Conservation (phyloP, 2,329 filamentous ascomycete genomes). For the Madurella fahalii region DNA sequence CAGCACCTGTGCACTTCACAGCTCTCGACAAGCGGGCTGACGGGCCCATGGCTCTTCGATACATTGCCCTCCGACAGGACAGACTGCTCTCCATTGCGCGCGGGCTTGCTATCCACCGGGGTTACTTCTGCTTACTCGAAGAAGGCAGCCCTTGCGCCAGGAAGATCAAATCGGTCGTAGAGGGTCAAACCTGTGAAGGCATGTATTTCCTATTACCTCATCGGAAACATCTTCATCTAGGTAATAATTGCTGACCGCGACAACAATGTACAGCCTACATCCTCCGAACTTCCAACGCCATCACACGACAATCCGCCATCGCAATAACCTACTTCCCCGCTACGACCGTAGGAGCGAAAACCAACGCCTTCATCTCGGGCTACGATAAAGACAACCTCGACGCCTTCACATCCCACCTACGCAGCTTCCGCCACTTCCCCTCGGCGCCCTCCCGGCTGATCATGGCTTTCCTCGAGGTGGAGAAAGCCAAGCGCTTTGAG, state of each 20-base stretch:
- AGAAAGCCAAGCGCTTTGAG: background rate
- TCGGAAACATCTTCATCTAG: background rate
- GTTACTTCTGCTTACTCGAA: background rate
- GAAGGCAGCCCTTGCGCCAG: background rate
- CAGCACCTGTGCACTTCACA: background rate
- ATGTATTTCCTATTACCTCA: background rate
- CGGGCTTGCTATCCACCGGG: background rate
- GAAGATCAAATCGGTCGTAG: background rate
- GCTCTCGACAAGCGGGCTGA: background rate
- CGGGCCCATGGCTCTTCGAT: background rate
- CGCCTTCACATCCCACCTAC: background rate
- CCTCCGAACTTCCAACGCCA: slow-evolving; percentile 5
- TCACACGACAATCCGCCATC: background rate
- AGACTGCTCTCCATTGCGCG: background rate
- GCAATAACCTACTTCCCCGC: slow-evolving; percentile 1
- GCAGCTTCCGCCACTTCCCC: background rate
- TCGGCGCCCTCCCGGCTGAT: background rate
- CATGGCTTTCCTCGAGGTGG: background rate
- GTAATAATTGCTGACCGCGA: background rate
- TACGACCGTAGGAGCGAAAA: background rate
- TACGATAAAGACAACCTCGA: background rate
- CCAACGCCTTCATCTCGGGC: slow-evolving; percentile 4
- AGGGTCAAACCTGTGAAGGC: background rate
- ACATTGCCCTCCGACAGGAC: background rate
- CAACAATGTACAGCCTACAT: background rate